These are phyloP conservation scores for Cicer chorassanicum DNA, from an alignment of 306 rosid genomes.

Conservation along the genomic window DNA sequence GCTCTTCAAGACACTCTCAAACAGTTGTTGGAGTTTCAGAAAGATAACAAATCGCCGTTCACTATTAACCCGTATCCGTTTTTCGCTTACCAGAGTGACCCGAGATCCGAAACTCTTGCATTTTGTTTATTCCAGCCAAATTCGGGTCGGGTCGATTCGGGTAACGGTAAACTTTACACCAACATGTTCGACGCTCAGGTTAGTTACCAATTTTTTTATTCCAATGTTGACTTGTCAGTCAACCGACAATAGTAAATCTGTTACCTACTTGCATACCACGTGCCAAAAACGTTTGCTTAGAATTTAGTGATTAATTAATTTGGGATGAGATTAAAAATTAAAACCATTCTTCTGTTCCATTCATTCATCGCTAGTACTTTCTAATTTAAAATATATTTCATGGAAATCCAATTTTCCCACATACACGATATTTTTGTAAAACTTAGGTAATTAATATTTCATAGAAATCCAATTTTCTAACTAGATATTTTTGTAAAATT, in stretches of 20 bases:
- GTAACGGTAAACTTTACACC: conserved; percentile 73
- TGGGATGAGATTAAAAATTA: no score
- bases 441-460: no score
- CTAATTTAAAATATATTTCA: no score
- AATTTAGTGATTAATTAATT: not conserved
- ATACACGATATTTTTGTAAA: no score
- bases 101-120: conserved; percentile 79
- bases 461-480: no score
- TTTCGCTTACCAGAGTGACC: conserved; percentile 81
- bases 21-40: conserved; percentile 57
- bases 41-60: conserved; percentile 67
- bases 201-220: conserved; percentile 23
- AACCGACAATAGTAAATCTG: conserved; percentile 1
- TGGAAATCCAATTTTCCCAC: no score
- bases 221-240: conserved; percentile 2
- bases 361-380: no score
- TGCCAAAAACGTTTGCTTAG: not conserved
- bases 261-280: conserved; percentile 11
- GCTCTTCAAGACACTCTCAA: conserved; percentile 49
- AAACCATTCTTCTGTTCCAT: no score
- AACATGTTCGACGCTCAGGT: conserved; percentile 99
- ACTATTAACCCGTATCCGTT: conserved; percentile 87
- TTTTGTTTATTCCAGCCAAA: conserved; percentile 85
- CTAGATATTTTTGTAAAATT: no score
- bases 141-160: conserved; percentile 85